Evolutionary conservation across 495 filamentous ascomycete genomes (phyloP).

Genomic region (Neurospora sp.): DNA sequence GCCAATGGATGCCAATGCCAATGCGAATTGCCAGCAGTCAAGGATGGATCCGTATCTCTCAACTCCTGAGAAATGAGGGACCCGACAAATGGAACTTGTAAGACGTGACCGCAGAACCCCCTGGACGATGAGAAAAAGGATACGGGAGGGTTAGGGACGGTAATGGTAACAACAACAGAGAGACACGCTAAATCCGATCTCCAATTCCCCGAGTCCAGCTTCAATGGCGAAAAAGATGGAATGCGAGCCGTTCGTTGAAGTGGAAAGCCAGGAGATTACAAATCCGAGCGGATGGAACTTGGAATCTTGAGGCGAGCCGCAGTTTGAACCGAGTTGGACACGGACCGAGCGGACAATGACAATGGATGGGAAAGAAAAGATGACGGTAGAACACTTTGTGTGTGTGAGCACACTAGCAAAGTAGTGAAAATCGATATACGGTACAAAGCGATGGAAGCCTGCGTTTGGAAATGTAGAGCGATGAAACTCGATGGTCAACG

Average conservation of each 20-base stretch:
- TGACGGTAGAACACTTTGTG: neutral
- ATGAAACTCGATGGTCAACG: neutral
- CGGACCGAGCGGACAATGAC: neutral
- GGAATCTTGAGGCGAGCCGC: constrained; percentile 1
- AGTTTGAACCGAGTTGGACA: neutral
- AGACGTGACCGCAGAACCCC: neutral
- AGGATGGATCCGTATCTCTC: neutral
- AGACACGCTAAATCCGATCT: neutral
- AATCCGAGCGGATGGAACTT: constrained; percentile 11
- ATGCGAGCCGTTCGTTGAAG: neutral
- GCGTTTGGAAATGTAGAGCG: neutral
- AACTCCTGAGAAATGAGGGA: neutral
- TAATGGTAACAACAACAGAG: neutral
- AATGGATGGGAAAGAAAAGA: neutral
- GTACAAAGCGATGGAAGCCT: neutral
- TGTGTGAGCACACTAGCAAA: neutral
- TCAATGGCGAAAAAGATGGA: neutral
- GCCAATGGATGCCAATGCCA: neutral
- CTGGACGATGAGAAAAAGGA: neutral
- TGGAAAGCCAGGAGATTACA: neutral
- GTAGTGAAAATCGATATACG: neutral
- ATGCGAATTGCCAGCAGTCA: neutral
- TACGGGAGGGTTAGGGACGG: neutral
- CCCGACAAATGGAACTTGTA: neutral
- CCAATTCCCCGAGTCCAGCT: neutral